Percentiles rank a stretch among this genome's conserved stretches.
phyloP scores from a whole-genome alignment of 352 stramenopile species.

The Pythium aphanidermatum region DNA sequence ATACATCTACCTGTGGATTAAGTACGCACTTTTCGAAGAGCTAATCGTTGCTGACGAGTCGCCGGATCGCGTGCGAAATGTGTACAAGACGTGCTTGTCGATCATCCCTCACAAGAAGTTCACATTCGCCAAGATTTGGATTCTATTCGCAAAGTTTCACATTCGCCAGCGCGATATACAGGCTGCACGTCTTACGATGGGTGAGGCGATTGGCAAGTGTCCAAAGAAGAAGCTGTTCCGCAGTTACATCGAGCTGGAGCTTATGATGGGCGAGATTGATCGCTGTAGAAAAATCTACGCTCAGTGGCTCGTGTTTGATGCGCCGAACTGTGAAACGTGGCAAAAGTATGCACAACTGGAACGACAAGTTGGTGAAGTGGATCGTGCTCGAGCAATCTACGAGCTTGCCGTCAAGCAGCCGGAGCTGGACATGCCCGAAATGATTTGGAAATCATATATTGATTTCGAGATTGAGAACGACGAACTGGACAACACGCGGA shows the following conservation, averaged over 20 bases:
- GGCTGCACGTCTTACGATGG: constrained; percentile 89
- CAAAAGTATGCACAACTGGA: constrained; percentile 96
- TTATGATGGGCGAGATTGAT: constrained; percentile 98
- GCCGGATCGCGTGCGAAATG: constrained; percentile 76
- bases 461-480: constrained; percentile 96
- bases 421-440: constrained; percentile 97
- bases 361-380: constrained; percentile 91
- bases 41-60: constrained; percentile 75
- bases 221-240: constrained; percentile 90
- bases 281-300: constrained; percentile 90
- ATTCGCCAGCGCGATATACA: constrained; percentile 93
- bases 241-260: constrained; percentile 94
- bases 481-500: constrained; percentile 80
- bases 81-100: constrained; percentile 93
- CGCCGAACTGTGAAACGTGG: constrained; percentile 93
- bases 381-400: constrained; percentile 93
- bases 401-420: constrained; percentile 94
- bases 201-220: constrained; percentile 93
- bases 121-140: constrained; percentile 99
- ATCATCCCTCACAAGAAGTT: constrained; percentile 95
- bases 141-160: constrained; percentile 96
- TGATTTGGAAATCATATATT: constrained; percentile 99
- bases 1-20: constrained; percentile 99
- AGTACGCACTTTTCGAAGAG: constrained; percentile 98
- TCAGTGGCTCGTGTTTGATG: constrained; percentile 78